These are phyloP conservation scores for Pichia manshurica DNA, from an alignment of 805 yeast genomes.

Conservation along the genomic window DNA sequence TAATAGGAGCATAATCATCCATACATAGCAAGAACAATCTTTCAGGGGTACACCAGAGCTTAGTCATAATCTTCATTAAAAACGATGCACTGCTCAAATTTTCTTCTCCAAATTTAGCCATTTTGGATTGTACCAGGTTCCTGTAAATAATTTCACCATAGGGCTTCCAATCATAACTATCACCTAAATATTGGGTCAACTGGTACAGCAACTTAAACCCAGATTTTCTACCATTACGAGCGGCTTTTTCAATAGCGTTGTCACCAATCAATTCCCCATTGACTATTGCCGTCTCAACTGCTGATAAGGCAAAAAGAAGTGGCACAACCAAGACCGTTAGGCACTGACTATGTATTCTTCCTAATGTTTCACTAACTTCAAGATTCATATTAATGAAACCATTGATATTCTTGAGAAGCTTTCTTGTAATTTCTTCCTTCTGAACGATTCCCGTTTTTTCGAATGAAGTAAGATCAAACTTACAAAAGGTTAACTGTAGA, in stretches of 20 bases:
- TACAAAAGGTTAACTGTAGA: conserved; percentile 54
- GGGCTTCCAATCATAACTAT: conserved; percentile 48
- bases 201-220: conserved; percentile 61
- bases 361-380: conserved; percentile 54
- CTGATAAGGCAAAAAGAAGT: conserved; percentile 46
- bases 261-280: conserved; percentile 18
- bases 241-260: conserved; percentile 36
- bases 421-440: conserved; percentile 25
- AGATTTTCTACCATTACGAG: conserved; percentile 55
- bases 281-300: conserved; percentile 43
- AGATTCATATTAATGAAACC: conserved; percentile 62
- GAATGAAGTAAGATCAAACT: conserved; percentile 38
- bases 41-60: conserved; percentile 46
- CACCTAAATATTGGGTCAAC: conserved; percentile 50
- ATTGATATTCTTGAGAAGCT: conserved; percentile 41
- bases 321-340: conserved; percentile 51
- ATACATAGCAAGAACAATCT: conserved; percentile 47
- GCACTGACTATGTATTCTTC: conserved; percentile 46
- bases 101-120: conserved; percentile 62
- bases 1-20: conserved; percentile 50
- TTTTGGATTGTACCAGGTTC: conserved; percentile 56
- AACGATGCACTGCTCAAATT: conserved; percentile 83
- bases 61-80: conserved; percentile 55
- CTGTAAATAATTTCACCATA: conserved; percentile 46
- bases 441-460: conserved; percentile 20